Evolutionary conservation across 306 rosid species (phyloP), one percentile per base, ranked within the genome.

Genomic region (Rosa chinensis): DNA sequence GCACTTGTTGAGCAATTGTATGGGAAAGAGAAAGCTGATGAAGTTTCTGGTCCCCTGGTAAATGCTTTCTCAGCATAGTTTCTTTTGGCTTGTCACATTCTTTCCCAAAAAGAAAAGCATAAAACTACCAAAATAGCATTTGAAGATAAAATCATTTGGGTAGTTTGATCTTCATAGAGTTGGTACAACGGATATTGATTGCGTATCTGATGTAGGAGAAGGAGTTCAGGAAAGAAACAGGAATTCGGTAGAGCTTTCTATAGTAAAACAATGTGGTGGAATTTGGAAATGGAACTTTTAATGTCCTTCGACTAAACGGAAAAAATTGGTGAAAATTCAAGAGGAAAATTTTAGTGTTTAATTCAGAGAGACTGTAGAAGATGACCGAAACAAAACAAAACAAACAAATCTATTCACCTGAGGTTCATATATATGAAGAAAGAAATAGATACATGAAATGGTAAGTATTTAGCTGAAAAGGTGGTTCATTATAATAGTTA

Each of bases 1-100:
- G 89, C 90, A 0, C 79, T 95, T 73, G 89, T 90, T 76, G 99
- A 92, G 85, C 97, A 90, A 78, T 79, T 95, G 87, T 90, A 77
- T 66, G 98, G 98, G 77, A 92, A 92, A 83, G 97, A 89, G 72
- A 92, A 91, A 85, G 97, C 92, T 17, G 88, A 86, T 37, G 97
- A 91, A 89, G 94, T 95, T 85, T 87, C 92, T 47, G 92, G 92
- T 28, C 98, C 98, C 53, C 75, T 95, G 98, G 99, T 92, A 86
- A 79, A 39, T 72, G 55, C 67, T 80, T 53, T 70, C 70, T 82
- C 82, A 40, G 0, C 21, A 18, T 48, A 20, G 28, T 50, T 66
- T 80, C 63, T 70, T 20, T 12, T 84, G 5, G 39, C 12, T 37
- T 42, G 47, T 55, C 20, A 32, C 40, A 13, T 62, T 61, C 17